Evolutionary conservation across 2,329 filamentous ascomycete species (phyloP).

Genomic region (Colletotrichum simmondsii): DNA sequence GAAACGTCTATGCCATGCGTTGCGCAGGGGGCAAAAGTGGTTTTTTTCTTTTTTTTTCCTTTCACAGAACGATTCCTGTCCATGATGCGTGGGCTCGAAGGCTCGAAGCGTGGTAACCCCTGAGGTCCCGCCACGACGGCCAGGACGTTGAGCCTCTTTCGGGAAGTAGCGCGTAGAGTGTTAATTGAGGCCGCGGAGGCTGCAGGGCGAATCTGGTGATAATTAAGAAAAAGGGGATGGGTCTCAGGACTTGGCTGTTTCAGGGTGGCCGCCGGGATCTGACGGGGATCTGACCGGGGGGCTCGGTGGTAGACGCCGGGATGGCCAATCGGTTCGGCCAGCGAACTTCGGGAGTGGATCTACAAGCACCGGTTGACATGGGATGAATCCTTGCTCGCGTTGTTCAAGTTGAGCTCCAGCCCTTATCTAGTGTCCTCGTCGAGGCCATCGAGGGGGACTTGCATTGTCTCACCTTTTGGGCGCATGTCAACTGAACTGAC

Average conservation of each 20-base stretch:
- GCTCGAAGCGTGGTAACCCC: background rate
- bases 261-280: slow-evolving; percentile 31
- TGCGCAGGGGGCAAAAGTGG: slow-evolving; percentile 15
- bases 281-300: slow-evolving; percentile 14
- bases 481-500: slow-evolving; percentile 15
- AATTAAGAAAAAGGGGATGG: slow-evolving; percentile 32
- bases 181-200: slow-evolving; percentile 25
- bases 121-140: slow-evolving; percentile 12
- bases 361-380: background rate
- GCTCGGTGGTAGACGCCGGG: background rate
- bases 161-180: slow-evolving; percentile 27
- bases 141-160: slow-evolving; percentile 21
- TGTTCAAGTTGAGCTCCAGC: background rate
- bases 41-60: background rate
- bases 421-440: background rate
- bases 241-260: slow-evolving; percentile 33
- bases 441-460: background rate
- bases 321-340: slow-evolving; percentile 29
- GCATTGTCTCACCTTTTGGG: slow-evolving; percentile 16
- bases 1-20: background rate
- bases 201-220: slow-evolving; percentile 25
- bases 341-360: slow-evolving; percentile 21
- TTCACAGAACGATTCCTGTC: background rate
- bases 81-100: no score
- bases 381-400: background rate